Evolutionary conservation across 129 eudicot species (phyloP).

Genomic region (Solidago caesia): DNA sequence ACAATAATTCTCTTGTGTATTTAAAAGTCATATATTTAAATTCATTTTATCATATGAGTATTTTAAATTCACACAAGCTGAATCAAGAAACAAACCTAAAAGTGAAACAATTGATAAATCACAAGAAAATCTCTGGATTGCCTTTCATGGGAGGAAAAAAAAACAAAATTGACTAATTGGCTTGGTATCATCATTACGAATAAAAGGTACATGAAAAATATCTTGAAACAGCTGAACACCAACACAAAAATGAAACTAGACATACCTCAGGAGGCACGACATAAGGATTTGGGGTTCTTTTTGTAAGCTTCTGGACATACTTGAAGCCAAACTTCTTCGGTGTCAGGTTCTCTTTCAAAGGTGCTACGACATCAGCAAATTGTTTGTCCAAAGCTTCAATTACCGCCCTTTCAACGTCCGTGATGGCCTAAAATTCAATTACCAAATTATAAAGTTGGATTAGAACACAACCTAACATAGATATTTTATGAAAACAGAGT

Average conservation of each 20-base stretch:
- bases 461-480: background rate
- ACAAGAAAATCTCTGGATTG: background rate
- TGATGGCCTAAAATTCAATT: slow-evolving; percentile 50
- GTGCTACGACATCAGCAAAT: slow-evolving; percentile 57
- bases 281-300: slow-evolving; percentile 50
- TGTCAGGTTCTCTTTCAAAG: slow-evolving; percentile 57
- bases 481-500: background rate
- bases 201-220: background rate
- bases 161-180: background rate
- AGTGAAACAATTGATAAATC: background rate
- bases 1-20: no score
- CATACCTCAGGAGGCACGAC: slow-evolving; percentile 62
- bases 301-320: slow-evolving; percentile 64
- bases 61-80: slow-evolving; percentile 42
- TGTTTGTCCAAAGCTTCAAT: slow-evolving; percentile 65
- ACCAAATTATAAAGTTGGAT: slow-evolving; percentile 16
- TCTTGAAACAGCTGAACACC: background rate
- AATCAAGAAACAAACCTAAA: slow-evolving; percentile 16
- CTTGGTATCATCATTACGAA: background rate
- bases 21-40: no score
- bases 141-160: background rate
- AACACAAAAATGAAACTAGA: background rate
- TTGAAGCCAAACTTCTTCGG: slow-evolving; percentile 65
- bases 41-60: no score
- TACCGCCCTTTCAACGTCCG: slow-evolving; percentile 61